Percentiles rank a stretch among this genome's conserved stretches.
Evolutionary conservation across 176 grass and related monocot species (phyloP).

Genomic region (Oryza nivara): DNA sequence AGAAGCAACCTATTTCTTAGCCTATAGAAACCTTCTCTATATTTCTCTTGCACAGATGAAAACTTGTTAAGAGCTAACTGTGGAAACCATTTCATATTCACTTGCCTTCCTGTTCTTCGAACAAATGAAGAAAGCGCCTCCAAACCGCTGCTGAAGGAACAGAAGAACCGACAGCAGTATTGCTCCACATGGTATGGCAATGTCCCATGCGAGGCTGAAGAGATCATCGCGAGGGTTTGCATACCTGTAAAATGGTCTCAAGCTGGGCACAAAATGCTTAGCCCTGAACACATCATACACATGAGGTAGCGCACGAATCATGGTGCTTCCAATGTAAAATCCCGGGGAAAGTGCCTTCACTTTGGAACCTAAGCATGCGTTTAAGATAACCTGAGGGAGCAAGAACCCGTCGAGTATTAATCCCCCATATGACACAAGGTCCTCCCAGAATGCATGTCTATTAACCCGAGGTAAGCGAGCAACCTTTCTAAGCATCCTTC

Average conservation of each 20-base stretch:
- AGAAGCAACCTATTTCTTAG: conserved; percentile 3
- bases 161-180: conserved; percentile 51
- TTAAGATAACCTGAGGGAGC: conserved; percentile 79
- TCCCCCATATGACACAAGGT: conserved; percentile 65
- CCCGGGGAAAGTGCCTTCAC: conserved; percentile 53
- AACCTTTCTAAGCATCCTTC: conserved; percentile 35
- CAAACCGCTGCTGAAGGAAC: conserved; percentile 64
- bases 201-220: conserved; percentile 71
- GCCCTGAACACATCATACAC: conserved; percentile 72
- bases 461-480: background rate
- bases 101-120: conserved; percentile 40
- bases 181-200: conserved; percentile 69
- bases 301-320: conserved; percentile 65
- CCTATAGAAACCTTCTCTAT: conserved; percentile 23
- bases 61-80: conserved; percentile 44
- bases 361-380: conserved; percentile 65
- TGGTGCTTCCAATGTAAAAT: conserved; percentile 75
- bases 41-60: conserved; percentile 19
- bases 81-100: conserved; percentile 67
- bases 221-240: conserved; percentile 60
- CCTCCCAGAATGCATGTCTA: conserved; percentile 60
- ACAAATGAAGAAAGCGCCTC: conserved; percentile 69
- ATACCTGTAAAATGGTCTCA: conserved; percentile 65
- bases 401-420: conserved; percentile 77
- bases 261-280: conserved; percentile 35